A percentile compares a stretch with the other conserved stretches of the same genome.
Evolutionary conservation across 208 protist genomes (phyloP).

Genomic region (Sergeia podlipaevii): DNA sequence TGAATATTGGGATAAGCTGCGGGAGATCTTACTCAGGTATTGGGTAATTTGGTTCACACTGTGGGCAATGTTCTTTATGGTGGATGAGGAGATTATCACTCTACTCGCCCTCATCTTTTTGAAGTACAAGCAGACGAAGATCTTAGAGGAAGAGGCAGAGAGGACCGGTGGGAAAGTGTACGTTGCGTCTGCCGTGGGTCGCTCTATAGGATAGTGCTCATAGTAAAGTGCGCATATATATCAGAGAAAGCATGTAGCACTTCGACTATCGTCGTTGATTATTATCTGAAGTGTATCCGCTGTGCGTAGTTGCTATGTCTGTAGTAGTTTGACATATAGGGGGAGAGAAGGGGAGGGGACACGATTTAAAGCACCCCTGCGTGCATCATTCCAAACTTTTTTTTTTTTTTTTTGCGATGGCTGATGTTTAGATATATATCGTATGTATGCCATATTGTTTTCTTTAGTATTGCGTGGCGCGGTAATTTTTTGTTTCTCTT

Average conservation of each 20-base stretch:
- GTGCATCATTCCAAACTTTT: background rate
- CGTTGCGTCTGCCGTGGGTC: conserved; percentile 62
- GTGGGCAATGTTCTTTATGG: conserved; percentile 89
- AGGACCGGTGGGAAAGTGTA: conserved; percentile 84
- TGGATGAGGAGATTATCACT: conserved; percentile 90
- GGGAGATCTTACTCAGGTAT: conserved; percentile 77
- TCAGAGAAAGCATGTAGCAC: conserved; percentile 1
- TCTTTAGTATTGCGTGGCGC: no score
- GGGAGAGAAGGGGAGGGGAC: no score
- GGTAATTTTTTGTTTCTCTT: conserved; percentile 13
- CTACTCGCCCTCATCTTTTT: conserved; percentile 79
- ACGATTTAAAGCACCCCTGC: no score
- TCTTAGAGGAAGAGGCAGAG: conserved; percentile 79
- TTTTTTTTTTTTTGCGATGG: conserved; percentile 6
- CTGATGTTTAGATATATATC: no score
- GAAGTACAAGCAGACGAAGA: conserved; percentile 73
- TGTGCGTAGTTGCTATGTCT: no score
- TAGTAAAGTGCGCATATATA: background rate
- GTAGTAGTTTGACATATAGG: no score
- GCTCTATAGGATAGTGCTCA: conserved; percentile 26
- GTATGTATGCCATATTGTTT: background rate
- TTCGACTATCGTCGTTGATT: no score
- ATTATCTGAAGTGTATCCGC: no score
- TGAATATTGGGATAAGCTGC: conserved; percentile 74
- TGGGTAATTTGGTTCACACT: conserved; percentile 88